phyloP scores from a whole-genome alignment of 1,139 yeast species.

The Suhomyces guaymorum region DNA sequence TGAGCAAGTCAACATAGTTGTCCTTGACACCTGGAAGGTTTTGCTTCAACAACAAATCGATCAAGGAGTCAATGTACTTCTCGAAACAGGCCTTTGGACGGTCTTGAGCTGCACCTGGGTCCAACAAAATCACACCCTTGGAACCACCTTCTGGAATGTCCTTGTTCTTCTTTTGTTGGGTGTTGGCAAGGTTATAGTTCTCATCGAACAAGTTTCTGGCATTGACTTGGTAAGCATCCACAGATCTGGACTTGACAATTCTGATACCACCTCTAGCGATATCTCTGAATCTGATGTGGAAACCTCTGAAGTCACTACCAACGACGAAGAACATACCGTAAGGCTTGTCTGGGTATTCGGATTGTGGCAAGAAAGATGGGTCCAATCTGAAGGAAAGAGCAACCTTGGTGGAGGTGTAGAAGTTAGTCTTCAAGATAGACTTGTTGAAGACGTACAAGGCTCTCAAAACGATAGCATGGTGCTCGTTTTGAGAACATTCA shows the following conservation, averaged over 20 bases:
- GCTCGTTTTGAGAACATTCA: conserved; percentile 77
- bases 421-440: conserved; percentile 88
- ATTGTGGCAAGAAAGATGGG: conserved; percentile 78
- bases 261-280: conserved; percentile 98
- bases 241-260: conserved; percentile 84
- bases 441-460: conserved; percentile 85
- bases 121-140: conserved; percentile 90
- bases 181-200: conserved; percentile 91
- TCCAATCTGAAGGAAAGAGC: conserved; percentile 91
- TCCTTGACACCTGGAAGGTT: conserved; percentile 79
- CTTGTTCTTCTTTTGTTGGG: conserved; percentile 96
- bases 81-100: conserved; percentile 85
- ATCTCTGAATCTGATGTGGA: conserved; percentile 95
- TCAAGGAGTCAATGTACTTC: conserved; percentile 87
- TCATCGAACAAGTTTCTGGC: conserved; percentile 92
- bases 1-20: conserved; percentile 79
- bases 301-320: conserved; percentile 96
- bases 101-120: conserved; percentile 77
- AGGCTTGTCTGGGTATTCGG: conserved; percentile 90
- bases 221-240: conserved; percentile 83
- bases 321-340: conserved; percentile 94
- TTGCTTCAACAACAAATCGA: conserved; percentile 80
- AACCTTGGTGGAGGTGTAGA: conserved; percentile 90
- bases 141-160: conserved; percentile 99
- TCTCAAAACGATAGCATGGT: conserved; percentile 75